A percentile compares a stretch with the other conserved stretches of the same genome.
Conservation (phyloP, 2,329 filamentous ascomycete genomes). For the Berkeleyomyces basicola region DNA sequence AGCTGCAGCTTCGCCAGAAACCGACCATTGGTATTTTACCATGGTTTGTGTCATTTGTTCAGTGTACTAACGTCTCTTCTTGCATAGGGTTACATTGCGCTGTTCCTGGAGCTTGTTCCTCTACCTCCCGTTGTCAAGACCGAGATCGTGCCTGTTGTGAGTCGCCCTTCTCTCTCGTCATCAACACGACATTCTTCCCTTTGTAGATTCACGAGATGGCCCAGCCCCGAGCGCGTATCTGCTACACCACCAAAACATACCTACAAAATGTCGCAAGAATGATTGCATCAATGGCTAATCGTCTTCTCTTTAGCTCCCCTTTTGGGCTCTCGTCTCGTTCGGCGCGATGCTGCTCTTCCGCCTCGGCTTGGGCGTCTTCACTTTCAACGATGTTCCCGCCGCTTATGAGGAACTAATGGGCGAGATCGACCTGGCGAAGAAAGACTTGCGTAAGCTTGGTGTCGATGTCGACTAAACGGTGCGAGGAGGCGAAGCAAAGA, state of each 20-base stretch:
- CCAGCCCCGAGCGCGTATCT: not conserved
- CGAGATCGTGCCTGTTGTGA: slow-evolving; percentile 77
- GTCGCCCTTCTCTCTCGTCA: slow-evolving; percentile 21
- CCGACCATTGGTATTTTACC: not conserved
- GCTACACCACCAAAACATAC: not conserved
- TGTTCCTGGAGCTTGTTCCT: slow-evolving; percentile 70
- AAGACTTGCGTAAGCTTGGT: slow-evolving; percentile 55
- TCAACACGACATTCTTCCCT: slow-evolving; percentile 2
- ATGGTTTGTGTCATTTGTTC: too few relatives aligned
- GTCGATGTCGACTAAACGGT: slow-evolving; percentile 54
- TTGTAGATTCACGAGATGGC: not conserved
- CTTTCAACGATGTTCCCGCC: slow-evolving; percentile 88
- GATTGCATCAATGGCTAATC: not conserved
- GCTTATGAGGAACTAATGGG: slow-evolving; percentile 71
- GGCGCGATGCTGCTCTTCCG: slow-evolving; percentile 84
- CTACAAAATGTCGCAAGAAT: not conserved
- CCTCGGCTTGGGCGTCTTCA: slow-evolving; percentile 81
- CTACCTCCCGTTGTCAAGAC: slow-evolving; percentile 62
- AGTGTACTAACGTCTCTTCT: slow-evolving; percentile 14
- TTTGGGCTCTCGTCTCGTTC: slow-evolving; percentile 83
- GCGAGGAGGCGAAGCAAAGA: not conserved
- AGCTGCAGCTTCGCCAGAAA: not conserved
- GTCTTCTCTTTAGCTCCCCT: slow-evolving; percentile 51
- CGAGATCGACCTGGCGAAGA: slow-evolving; percentile 64
- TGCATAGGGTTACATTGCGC: slow-evolving; percentile 78